Evolutionary conservation across 345 rosid species (phyloP).

Genomic region (Pistacia vera): DNA sequence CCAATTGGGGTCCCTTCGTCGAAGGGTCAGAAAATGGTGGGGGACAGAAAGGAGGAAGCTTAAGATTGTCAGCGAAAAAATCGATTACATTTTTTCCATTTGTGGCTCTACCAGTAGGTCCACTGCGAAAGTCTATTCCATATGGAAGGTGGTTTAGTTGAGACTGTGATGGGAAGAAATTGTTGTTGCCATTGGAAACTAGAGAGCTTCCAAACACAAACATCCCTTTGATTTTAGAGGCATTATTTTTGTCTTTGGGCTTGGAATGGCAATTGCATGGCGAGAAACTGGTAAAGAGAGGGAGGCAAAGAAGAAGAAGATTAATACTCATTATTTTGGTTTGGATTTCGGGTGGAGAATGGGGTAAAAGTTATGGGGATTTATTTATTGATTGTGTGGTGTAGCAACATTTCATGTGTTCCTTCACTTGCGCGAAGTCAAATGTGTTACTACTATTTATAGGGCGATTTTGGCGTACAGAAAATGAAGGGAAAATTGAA

Average conservation of each 20-base stretch:
- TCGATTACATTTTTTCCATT: conserved; percentile 65
- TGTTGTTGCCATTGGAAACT: conserved; percentile 72
- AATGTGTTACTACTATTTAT: no score
- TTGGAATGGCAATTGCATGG: background rate
- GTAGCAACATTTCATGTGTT: no score
- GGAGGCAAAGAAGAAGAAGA: conserved; percentile 5
- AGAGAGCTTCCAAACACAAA: conserved; percentile 72
- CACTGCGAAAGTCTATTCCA: conserved; percentile 55
- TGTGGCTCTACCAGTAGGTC: conserved; percentile 62
- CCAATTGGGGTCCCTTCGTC: conserved; percentile 35
- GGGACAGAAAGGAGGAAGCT: conserved; percentile 34
- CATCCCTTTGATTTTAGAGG: conserved; percentile 38
- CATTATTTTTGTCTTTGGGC: background rate
- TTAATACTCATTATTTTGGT: conserved; percentile 4
- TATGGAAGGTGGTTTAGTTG: conserved; percentile 54
- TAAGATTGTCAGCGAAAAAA: conserved; percentile 37
- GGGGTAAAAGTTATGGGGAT: no score
- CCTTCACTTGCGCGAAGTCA: no score
- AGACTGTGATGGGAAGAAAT: conserved; percentile 39
- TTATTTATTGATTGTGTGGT: no score
- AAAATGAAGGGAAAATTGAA: no score
- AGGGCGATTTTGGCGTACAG: no score
- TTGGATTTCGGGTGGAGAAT: no score
- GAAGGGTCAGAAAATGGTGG: conserved; percentile 49
- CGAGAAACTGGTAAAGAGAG: conserved; percentile 16